phyloP scores from a whole-genome alignment of 129 eudicot genomes.

The Heracleum sosnowskyi region DNA sequence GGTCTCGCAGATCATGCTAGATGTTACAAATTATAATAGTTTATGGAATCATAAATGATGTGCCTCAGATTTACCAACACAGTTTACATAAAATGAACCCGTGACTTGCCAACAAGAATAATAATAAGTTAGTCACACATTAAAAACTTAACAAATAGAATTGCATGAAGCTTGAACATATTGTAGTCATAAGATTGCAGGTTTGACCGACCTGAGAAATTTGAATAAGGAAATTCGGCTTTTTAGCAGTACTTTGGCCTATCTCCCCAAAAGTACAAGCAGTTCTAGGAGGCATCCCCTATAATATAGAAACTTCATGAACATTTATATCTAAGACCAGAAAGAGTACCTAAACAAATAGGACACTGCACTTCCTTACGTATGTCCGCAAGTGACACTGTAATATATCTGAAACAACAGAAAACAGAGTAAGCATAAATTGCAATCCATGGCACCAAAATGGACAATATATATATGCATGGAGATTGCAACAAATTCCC shows the following conservation, averaged over 20 bases:
- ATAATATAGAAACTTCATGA: not conserved
- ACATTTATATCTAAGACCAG: not conserved
- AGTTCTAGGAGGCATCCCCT: not conserved
- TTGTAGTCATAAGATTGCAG: not conserved
- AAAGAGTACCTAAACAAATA: too few species aligned
- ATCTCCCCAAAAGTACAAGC: slow-evolving; percentile 77
- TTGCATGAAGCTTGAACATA: not conserved
- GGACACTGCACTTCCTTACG: too few species aligned
- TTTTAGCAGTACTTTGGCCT: slow-evolving; percentile 38
- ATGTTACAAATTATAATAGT: too few species aligned
- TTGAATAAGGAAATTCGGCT: slow-evolving; percentile 62
- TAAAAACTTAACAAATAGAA: not conserved
- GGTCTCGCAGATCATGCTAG: not conserved
- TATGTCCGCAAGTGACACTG: too few species aligned
- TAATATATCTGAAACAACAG: too few species aligned
- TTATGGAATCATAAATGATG: not conserved
- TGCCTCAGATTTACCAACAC: not conserved
- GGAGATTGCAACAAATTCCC: not conserved
- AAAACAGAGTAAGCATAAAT: too few species aligned
- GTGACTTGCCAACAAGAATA: not conserved
- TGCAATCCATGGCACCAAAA: not conserved
- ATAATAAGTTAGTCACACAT: not conserved
- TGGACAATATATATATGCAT: not conserved
- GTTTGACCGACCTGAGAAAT: slow-evolving; percentile 19
- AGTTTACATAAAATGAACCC: too few species aligned